phyloP scores from a whole-genome alignment of 2,329 filamentous ascomycete species.

The Trichoderma hamatum region DNA sequence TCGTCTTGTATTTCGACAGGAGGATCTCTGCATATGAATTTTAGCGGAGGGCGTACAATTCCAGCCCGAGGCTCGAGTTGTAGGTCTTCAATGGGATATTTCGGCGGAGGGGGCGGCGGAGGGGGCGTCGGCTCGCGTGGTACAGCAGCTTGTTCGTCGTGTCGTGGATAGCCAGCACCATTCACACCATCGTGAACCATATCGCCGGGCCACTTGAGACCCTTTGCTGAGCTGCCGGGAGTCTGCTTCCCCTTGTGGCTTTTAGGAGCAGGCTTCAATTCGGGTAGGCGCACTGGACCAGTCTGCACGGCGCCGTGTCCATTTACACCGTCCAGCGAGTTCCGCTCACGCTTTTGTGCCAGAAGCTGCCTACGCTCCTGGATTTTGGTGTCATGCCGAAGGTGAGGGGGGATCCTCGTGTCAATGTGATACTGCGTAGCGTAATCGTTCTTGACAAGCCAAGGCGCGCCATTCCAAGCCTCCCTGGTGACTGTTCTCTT shows the following conservation, averaged over 20 bases:
- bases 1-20: conserved; percentile 50
- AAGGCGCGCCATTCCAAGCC: conserved; percentile 93
- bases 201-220: conserved; percentile 44
- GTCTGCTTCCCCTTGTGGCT: conserved; percentile 63
- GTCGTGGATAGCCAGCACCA: conserved; percentile 52
- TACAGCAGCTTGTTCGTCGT: conserved; percentile 41
- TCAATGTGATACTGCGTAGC: conserved; percentile 84
- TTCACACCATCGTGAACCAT: conserved; percentile 45
- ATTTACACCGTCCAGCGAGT: conserved; percentile 48
- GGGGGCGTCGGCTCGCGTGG: conserved; percentile 51
- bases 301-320: conserved; percentile 42
- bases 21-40: conserved; percentile 72
- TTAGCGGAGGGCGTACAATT: conserved; percentile 71
- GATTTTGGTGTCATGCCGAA: conserved; percentile 79
- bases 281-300: conserved; percentile 64
- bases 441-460: conserved; percentile 87
- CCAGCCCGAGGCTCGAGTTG: conserved; percentile 73
- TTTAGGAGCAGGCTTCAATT: conserved; percentile 74
- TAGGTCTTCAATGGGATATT: conserved; percentile 94
- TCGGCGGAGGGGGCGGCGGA: conserved; percentile 74
- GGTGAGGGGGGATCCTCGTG: conserved; percentile 79
- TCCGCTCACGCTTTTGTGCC: conserved; percentile 63
- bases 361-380: conserved; percentile 75
- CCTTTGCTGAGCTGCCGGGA: conserved; percentile 45
- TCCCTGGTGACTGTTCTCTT: conserved; percentile 93